Conservation (phyloP, 2,329 filamentous ascomycete genomes). For the Aspergillus pseudoterreus region DNA sequence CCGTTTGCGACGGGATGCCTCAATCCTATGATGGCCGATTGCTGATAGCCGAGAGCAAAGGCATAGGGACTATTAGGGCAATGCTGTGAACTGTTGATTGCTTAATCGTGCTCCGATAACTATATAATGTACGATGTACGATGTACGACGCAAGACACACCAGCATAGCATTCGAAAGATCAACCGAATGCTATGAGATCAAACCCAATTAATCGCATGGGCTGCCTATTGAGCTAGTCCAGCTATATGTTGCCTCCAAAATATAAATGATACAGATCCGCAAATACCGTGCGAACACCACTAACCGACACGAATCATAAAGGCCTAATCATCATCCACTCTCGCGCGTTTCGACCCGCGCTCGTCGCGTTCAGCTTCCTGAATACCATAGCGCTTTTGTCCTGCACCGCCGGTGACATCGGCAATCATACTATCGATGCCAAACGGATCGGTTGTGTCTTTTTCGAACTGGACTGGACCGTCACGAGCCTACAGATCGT, state of each 20-base stretch:
- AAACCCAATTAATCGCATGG: too few relatives aligned
- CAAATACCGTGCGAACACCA: conserved; percentile 2
- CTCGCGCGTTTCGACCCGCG: conserved; percentile 65
- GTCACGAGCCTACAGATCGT: conserved; percentile 60
- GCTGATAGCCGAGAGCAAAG: too few relatives aligned
- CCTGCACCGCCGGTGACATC: conserved; percentile 60
- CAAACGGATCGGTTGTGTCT: conserved; percentile 81
- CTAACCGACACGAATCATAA: conserved; percentile 5
- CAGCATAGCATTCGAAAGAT: too few relatives aligned
- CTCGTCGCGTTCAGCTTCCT: conserved; percentile 35
- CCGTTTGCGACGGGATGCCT: too few relatives aligned
- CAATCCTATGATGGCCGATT: too few relatives aligned
- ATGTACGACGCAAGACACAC: too few relatives aligned
- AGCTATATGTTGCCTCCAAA: background rate
- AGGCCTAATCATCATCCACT: conserved; percentile 63
- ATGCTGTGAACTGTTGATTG: too few relatives aligned
- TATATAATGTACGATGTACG: too few relatives aligned
- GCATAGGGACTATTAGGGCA: too few relatives aligned
- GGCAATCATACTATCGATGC: conserved; percentile 88
- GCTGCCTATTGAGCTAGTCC: too few relatives aligned
- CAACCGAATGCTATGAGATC: too few relatives aligned
- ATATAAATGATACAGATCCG: background rate
- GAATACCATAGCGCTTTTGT: conserved; percentile 44
- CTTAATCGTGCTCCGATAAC: too few relatives aligned
- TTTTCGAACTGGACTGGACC: conserved; percentile 97